Percentiles rank a stretch among this genome's conserved stretches.
These are phyloP conservation scores for Hypoxylon rickii DNA, from an alignment of 495 filamentous ascomycete genomes.

Conservation along the genomic window DNA sequence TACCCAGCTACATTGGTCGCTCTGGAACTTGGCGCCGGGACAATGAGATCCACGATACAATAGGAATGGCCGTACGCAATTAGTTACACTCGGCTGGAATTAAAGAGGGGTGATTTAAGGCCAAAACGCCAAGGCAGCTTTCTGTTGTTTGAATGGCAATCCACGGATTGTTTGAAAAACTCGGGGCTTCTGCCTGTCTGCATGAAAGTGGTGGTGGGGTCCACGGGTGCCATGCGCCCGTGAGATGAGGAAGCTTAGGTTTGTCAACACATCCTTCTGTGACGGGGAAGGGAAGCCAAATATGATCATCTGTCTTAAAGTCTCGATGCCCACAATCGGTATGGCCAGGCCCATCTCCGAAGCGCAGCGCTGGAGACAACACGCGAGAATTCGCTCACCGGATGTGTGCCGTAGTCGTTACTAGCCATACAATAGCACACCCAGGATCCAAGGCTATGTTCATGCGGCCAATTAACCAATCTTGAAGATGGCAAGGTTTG, in stretches of 20 bases:
- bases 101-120: no score
- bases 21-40: no score
- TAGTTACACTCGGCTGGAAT: neutral
- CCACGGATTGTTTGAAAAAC: no score
- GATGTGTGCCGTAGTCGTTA: slow-evolving; percentile 21
- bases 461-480: slow-evolving; percentile 30
- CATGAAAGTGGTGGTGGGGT: neutral
- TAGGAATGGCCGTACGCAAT: neutral
- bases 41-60: neutral
- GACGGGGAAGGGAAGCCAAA: no score
- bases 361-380: slow-evolving; percentile 7
- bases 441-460: slow-evolving; percentile 16
- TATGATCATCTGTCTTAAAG: no score
- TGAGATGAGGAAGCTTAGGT: no score
- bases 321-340: slow-evolving; percentile 9
- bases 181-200: neutral
- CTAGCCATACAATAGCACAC: slow-evolving; percentile 12
- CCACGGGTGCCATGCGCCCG: neutral
- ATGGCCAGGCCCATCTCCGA: slow-evolving; percentile 20
- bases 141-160: no score
- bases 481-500: no score
- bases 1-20: no score
- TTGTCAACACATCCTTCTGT: no score
- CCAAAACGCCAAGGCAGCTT: no score
- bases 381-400: slow-evolving; percentile 17